Evolutionary conservation across 768 basidiomycete genomes (phyloP).

Genomic region (Leucocoprinus sp.): DNA sequence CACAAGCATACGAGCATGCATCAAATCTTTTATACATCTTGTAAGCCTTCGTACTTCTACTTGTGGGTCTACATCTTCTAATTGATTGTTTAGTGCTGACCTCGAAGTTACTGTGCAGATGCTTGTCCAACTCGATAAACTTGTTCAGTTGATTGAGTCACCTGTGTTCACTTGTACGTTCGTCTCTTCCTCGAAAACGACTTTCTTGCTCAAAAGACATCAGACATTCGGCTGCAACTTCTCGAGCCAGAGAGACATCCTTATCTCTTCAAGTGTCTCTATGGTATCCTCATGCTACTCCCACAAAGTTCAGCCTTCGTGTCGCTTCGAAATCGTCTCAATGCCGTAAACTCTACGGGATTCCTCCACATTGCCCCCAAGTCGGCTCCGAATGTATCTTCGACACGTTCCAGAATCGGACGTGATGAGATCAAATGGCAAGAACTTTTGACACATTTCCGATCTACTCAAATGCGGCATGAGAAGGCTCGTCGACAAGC

Average conservation of each 20-base stretch:
- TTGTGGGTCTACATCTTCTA: neutral
- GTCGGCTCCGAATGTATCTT: slow-evolving; percentile 29
- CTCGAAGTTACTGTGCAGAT: slow-evolving; percentile 93
- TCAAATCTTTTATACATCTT: slow-evolving; percentile 94
- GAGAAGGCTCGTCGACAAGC: slow-evolving; percentile 84
- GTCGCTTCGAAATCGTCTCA: slow-evolving; percentile 87
- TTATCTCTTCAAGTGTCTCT: slow-evolving; percentile 94
- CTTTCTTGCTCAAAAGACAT: neutral
- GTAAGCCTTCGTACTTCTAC: slow-evolving; percentile 30
- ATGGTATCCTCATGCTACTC: slow-evolving; percentile 92
- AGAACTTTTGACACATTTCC: slow-evolving; percentile 89
- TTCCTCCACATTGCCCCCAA: slow-evolving; percentile 88
- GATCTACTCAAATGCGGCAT: slow-evolving; percentile 80
- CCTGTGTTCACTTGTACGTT: slow-evolving; percentile 93
- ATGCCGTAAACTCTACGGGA: slow-evolving; percentile 91
- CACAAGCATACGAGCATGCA: slow-evolving; percentile 98
- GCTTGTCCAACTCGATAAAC: slow-evolving; percentile 93
- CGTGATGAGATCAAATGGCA: slow-evolving; percentile 97
- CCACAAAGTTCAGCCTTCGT: slow-evolving; percentile 97
- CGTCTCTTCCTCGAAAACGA: neutral
- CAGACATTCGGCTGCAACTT: slow-evolving; percentile 85
- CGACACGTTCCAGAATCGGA: slow-evolving; percentile 67
- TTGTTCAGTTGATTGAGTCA: slow-evolving; percentile 96
- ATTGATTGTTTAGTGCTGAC: slow-evolving; percentile 59
- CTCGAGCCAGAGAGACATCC: slow-evolving; percentile 96